Evolutionary conservation across 2,329 filamentous ascomycete genomes (phyloP).

Genomic region (Aspergillus fischeri): DNA sequence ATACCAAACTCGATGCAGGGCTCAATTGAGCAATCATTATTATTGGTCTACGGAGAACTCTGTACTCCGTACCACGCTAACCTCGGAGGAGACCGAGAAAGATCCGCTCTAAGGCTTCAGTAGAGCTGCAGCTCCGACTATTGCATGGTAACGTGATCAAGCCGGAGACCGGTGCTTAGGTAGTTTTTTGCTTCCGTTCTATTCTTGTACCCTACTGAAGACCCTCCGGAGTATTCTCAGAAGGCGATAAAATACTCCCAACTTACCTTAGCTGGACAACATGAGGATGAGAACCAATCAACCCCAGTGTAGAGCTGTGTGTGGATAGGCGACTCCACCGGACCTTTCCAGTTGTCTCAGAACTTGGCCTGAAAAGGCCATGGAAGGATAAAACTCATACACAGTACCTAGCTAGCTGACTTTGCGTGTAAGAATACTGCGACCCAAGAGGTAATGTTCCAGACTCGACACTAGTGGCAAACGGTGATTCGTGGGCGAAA

Average conservation of each 20-base stretch:
- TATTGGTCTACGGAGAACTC: too few relatives aligned
- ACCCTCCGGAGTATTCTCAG: neutral
- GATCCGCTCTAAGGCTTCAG: neutral
- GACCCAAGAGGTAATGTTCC: conserved; percentile 3
- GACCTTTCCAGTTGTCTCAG: conserved; percentile 2
- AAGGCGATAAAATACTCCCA: neutral
- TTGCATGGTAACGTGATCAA: neutral
- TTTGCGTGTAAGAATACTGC: too few relatives aligned
- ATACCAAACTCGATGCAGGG: too few relatives aligned
- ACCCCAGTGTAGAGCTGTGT: neutral
- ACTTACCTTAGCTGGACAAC: too few relatives aligned
- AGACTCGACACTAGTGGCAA: conserved; percentile 6
- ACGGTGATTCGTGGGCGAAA: conserved; percentile 10
- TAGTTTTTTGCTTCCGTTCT: neutral
- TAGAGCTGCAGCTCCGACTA: neutral
- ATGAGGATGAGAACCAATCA: neutral
- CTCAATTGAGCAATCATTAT: too few relatives aligned
- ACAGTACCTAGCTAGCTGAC: neutral
- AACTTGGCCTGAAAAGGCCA: neutral
- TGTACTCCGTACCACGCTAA: too few relatives aligned
- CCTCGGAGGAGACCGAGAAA: neutral
- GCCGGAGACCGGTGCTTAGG: too few relatives aligned
- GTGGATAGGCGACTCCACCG: neutral
- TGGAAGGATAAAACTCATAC: neutral
- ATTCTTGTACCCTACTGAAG: neutral